phyloP scores from a whole-genome alignment of 257 asterid species.

The Solanum verrucosum region DNA sequence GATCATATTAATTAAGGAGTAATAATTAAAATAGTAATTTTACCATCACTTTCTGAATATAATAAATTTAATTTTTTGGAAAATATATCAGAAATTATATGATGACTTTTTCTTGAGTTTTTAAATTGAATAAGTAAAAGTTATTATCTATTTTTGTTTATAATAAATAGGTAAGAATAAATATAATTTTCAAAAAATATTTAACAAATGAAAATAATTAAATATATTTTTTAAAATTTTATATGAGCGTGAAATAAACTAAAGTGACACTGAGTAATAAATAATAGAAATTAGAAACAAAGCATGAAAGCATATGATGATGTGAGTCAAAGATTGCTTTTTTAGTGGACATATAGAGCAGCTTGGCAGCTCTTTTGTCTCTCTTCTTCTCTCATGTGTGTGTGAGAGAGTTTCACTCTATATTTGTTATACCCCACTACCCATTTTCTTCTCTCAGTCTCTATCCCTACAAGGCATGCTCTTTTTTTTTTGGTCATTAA shows the following conservation, averaged over 20 bases:
- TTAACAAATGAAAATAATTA: too few species aligned
- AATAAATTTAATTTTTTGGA: too few species aligned
- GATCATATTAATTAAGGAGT: neutral
- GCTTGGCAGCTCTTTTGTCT: slow-evolving; percentile 29
- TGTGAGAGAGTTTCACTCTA: slow-evolving; percentile 5
- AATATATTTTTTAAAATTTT: neutral
- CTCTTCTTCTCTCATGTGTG: slow-evolving; percentile 16
- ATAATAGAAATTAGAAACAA: slow-evolving; percentile 2
- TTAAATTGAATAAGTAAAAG: too few species aligned
- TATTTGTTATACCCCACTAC: neutral
- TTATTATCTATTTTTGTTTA: too few species aligned
- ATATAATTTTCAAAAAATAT: too few species aligned
- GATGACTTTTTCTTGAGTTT: too few species aligned
- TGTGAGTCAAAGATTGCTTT: slow-evolving; percentile 28
- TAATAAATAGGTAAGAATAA: too few species aligned
- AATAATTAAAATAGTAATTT: neutral
- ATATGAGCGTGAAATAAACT: neutral
- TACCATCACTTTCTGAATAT: neutral
- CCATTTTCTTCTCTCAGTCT: neutral
- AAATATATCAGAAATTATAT: too few species aligned
- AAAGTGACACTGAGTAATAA: neutral
- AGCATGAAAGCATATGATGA: slow-evolving; percentile 27
- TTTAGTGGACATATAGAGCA: slow-evolving; percentile 8
- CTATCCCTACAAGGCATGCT: slow-evolving; percentile 29
- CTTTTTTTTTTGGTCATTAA: slow-evolving; percentile 5